Base-by-base conservation (phyloP, 257 asterid species). In the Nicotiana attenuata region DNA sequence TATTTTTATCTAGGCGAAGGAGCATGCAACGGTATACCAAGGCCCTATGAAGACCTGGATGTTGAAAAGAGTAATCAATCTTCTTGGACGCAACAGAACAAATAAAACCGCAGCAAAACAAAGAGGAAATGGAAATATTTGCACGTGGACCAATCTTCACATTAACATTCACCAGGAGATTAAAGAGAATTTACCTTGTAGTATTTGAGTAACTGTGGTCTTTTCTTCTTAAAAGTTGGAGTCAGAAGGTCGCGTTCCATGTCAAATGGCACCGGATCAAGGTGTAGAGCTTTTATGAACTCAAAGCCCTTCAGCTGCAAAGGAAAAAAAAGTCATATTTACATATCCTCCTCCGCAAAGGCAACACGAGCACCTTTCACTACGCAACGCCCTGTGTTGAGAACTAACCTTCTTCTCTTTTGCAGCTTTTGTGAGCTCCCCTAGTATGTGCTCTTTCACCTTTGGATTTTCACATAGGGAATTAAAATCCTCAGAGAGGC, bases 261-360 rank as follows among this genome's bases (percentile, higher is more conserved):
- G 89, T 94, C 98, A 80, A 96, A 94, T 19, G 98, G 98, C 61
- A 89, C 89, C 9, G 98, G 97, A 81, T 96, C 99, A 68, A 96
- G 95, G 90, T 96, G 98, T 85, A 93, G 90, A 10, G 92, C 95
- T 88, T 86, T 94, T 45, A 96, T 86, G 84, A 88, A 80, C 83
- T 96, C 99, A 78, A 94, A 96, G 38, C 99, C 99, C 91, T 93
- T 94, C 87, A 96, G 85, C 98, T 96, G 98, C 87, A 10, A 84
- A 31, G 33, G 31, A 31, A 83, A 81, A 53, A 47, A 47, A 16
- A 76, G 59, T 6, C 26, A 61, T 82, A 81, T 81, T 87, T 60
- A 86, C 82, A 76, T 28, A 63, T 29, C 3, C 59, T 22, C 20
- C n/a, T 45, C 11, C 0, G 61, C 41, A 24, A 24, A 14, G 17